phyloP scores from a whole-genome alignment of 371 early-diverging fungal genomes.

The Syncephalis plumigaleata region DNA sequence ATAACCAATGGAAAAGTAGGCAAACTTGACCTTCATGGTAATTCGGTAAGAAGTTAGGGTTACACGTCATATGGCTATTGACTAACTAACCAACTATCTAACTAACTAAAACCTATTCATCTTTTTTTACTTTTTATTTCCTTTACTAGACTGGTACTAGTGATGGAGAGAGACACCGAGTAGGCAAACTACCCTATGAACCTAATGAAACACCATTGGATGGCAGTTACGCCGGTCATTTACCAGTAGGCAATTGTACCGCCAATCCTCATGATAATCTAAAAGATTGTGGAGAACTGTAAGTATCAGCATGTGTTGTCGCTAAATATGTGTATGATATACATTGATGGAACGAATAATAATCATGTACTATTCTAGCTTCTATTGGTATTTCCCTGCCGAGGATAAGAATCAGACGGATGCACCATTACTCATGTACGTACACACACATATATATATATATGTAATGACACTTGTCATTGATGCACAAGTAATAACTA shows the following conservation, averaged over 20 bases:
- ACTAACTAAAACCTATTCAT: too few species aligned
- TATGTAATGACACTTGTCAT: background rate
- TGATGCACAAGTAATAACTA: background rate
- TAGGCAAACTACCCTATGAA: conserved; percentile 29
- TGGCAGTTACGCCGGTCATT: conserved; percentile 34
- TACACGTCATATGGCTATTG: too few species aligned
- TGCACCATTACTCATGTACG: conserved; percentile 24
- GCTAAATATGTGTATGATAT: background rate
- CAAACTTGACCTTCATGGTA: too few species aligned
- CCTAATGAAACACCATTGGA: conserved; percentile 22
- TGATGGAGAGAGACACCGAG: conserved; percentile 9
- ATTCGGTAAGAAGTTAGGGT: too few species aligned
- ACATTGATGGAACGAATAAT: conserved; percentile 2
- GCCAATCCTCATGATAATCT: conserved; percentile 9
- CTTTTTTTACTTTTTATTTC: too few species aligned
- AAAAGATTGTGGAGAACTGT: conserved; percentile 20
- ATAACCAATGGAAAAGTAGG: too few species aligned
- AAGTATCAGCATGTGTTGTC: conserved; percentile 11
- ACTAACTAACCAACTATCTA: too few species aligned
- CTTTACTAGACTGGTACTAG: too few species aligned
- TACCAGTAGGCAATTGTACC: conserved; percentile 25
- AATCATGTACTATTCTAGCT: conserved; percentile 12
- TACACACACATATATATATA: background rate
- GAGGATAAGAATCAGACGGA: conserved; percentile 19
- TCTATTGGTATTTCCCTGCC: conserved; percentile 53